Percentiles rank a stretch among this genome's conserved stretches.
phyloP scores from a whole-genome alignment of 129 eudicot genomes.

The Flaveria trinervia region DNA sequence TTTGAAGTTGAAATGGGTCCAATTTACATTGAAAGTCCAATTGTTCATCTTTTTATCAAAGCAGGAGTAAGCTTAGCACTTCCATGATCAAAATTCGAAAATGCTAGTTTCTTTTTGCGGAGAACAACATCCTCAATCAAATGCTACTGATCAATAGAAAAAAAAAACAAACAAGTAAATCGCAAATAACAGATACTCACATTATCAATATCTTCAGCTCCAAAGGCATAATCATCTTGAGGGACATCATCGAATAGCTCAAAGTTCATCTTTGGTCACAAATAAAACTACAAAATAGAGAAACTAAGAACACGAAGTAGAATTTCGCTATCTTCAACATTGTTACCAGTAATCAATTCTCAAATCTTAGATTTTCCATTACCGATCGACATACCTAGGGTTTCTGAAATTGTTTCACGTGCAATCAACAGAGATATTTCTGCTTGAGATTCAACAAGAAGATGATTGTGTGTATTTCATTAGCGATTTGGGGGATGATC shows the following conservation, averaged over 20 bases:
- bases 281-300: conserved; percentile 32
- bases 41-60: neutral
- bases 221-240: conserved; percentile 54
- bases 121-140: neutral
- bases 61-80: no score
- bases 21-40: neutral
- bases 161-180: conserved; percentile 9
- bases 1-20: conserved; percentile 2
- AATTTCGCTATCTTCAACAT: conserved; percentile 20
- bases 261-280: conserved; percentile 54
- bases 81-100: no score
- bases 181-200: conserved; percentile 32
- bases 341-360: neutral
- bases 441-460: conserved; percentile 22
- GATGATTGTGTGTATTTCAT: conserved; percentile 17
- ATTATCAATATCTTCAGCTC: conserved; percentile 46
- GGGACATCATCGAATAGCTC: conserved; percentile 48
- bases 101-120: no score
- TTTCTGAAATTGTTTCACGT: conserved; percentile 15
- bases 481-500: conserved; percentile 30
- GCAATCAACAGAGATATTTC: conserved; percentile 15
- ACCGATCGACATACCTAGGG: conserved; percentile 32
- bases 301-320: conserved; percentile 4
- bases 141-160: neutral
- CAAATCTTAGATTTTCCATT: neutral